Conservation (phyloP, 768 basidiomycete genomes). For the Leccinum truebloodii region DNA sequence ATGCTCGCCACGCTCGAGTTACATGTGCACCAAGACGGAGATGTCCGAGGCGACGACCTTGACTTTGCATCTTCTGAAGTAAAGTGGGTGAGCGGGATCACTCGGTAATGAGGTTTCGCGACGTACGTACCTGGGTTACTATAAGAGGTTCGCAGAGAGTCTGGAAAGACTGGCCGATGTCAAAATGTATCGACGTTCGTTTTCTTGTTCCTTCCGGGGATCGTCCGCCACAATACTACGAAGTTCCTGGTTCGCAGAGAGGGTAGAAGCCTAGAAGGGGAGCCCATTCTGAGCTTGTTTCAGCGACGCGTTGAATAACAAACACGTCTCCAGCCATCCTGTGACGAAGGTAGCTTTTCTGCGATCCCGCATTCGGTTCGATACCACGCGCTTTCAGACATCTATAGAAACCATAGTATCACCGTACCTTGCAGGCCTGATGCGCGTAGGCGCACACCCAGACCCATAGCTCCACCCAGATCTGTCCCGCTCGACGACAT, state of each 20-base stretch:
- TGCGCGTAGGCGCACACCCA: too few relatives aligned
- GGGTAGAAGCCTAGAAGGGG: too few relatives aligned
- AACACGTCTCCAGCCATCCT: too few relatives aligned
- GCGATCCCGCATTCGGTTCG: too few relatives aligned
- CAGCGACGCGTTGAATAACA: too few relatives aligned
- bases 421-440: too few relatives aligned
- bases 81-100: slow-evolving; percentile 10
- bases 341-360: too few relatives aligned
- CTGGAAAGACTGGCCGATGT: not conserved
- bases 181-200: not conserved
- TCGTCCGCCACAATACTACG: not conserved
- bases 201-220: not conserved
- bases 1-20: slow-evolving; percentile 20
- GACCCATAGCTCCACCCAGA: too few relatives aligned
- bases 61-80: not conserved
- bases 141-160: not conserved
- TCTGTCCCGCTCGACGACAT: too few relatives aligned
- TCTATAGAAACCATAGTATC: too few relatives aligned
- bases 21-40: not conserved
- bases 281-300: too few relatives aligned
- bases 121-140: not conserved
- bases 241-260: not conserved
- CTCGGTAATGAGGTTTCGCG: slow-evolving; percentile 1
- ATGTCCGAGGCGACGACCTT: not conserved
- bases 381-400: too few relatives aligned